These are phyloP conservation scores for Fistulifera pelliculosa DNA, from an alignment of 108 stramenopile genomes.

Conservation along the genomic window DNA sequence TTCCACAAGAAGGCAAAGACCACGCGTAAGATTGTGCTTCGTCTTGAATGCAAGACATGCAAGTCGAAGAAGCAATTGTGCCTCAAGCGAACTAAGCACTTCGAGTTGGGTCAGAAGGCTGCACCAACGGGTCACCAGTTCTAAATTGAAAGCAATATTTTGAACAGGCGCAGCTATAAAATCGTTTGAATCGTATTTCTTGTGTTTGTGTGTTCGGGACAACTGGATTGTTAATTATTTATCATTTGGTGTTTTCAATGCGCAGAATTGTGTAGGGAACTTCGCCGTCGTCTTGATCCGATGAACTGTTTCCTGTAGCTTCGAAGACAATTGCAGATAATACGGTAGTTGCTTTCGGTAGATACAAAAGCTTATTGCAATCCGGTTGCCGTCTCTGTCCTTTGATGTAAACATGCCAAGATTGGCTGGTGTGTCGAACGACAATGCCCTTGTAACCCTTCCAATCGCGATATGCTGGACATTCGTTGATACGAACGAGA, in stretches of 20 bases:
- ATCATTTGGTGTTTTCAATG: neutral
- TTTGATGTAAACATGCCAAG: neutral
- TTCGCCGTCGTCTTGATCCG: neutral
- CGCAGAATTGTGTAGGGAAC: neutral
- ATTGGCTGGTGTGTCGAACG: neutral
- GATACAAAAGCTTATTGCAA: neutral
- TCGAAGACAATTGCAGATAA: neutral
- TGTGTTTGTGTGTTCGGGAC: neutral
- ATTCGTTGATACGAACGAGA: neutral
- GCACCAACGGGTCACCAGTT: constrained; percentile 92
- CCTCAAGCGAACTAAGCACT: constrained; percentile 99
- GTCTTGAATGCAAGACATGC: constrained; percentile 99
- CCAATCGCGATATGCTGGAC: neutral
- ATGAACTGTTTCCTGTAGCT: neutral
- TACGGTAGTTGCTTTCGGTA: neutral
- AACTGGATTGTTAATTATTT: neutral
- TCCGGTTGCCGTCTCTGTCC: neutral
- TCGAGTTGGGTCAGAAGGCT: constrained; percentile 99
- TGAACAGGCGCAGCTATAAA: neutral
- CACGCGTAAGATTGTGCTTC: constrained; percentile 98
- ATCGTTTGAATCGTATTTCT: neutral
- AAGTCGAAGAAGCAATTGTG: constrained; percentile 98
- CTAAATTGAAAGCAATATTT: constrained; percentile 34
- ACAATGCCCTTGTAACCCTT: neutral
- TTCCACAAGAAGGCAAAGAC: constrained; percentile 99